phyloP scores from a whole-genome alignment of 2,329 filamentous ascomycete species.

The Botrytis sinoallii region DNA sequence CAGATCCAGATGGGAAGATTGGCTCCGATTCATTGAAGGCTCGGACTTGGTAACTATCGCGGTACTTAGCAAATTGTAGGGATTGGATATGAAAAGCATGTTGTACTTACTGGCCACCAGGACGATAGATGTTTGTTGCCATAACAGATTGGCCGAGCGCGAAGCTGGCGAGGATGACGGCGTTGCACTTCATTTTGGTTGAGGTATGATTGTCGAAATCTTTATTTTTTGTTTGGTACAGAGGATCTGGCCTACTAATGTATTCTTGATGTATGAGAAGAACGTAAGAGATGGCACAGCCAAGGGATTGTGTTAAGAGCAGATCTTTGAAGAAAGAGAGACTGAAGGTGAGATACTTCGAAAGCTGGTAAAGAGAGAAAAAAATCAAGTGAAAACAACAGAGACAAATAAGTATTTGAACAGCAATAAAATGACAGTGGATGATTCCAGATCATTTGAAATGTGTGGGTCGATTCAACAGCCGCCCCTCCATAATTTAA shows the following conservation, averaged over 20 bases:
- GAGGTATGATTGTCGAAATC: background rate
- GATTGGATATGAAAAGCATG: background rate
- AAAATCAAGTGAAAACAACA: background rate
- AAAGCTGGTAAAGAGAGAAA: slow-evolving; percentile 9
- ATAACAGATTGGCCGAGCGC: slow-evolving; percentile 18
- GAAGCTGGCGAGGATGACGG: slow-evolving; percentile 16
- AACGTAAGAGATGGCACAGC: slow-evolving; percentile 17
- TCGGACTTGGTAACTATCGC: slow-evolving; percentile 2
- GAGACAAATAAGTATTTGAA: slow-evolving; percentile 13
- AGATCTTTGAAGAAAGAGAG: slow-evolving; percentile 16
- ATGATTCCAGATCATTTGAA: slow-evolving; percentile 13
- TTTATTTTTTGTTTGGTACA: background rate
- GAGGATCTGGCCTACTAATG: slow-evolving; percentile 16
- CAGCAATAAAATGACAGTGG: background rate
- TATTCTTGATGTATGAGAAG: slow-evolving; percentile 5
- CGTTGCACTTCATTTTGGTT: slow-evolving; percentile 19
- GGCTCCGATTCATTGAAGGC: slow-evolving; percentile 2
- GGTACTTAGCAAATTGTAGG: background rate
- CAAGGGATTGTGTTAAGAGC: slow-evolving; percentile 6
- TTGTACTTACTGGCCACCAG: slow-evolving; percentile 15
- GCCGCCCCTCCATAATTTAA: slow-evolving; percentile 17
- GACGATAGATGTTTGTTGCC: slow-evolving; percentile 15
- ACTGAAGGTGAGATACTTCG: slow-evolving; percentile 17
- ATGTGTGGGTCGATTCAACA: slow-evolving; percentile 1
- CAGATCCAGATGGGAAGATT: slow-evolving; percentile 2